These are phyloP conservation scores for Eutrema japonicum DNA, from an alignment of 345 rosid species.

Conservation along the genomic window DNA sequence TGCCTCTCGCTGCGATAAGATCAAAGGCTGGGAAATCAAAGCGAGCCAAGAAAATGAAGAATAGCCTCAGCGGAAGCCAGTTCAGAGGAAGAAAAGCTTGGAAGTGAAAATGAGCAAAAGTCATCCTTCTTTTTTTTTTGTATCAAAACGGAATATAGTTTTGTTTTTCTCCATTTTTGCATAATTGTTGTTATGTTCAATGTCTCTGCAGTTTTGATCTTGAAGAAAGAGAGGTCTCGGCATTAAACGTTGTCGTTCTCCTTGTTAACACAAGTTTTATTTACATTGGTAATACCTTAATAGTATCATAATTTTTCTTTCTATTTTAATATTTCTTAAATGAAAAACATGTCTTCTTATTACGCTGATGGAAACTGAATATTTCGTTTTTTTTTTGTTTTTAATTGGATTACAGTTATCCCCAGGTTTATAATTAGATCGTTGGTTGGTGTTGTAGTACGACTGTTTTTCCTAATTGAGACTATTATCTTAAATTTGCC, in stretches of 20 bases:
- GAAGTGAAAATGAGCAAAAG: constrained; percentile 51
- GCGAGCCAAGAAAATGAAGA: constrained; percentile 56
- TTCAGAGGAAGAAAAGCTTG: constrained; percentile 90
- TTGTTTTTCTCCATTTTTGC: constrained; percentile 11
- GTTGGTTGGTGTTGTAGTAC: too few species aligned
- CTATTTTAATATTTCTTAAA: too few species aligned
- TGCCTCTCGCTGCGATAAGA: constrained; percentile 86
- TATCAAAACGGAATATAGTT: constrained; percentile 17
- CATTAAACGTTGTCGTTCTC: background rate
- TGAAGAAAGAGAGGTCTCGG: background rate
- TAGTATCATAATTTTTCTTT: too few species aligned
- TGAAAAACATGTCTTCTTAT: too few species aligned
- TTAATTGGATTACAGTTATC: too few species aligned
- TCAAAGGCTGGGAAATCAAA: constrained; percentile 60
- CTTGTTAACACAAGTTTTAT: background rate
- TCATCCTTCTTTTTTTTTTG: background rate
- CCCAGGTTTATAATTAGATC: too few species aligned
- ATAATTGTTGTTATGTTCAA: background rate
- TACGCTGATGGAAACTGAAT: too few species aligned
- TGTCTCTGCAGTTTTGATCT: constrained; percentile 21
- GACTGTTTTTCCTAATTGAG: too few species aligned
- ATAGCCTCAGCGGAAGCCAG: constrained; percentile 58
- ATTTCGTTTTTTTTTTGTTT: too few species aligned
- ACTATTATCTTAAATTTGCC: too few species aligned
- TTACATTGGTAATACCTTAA: too few species aligned